A percentile compares a stretch with the other conserved stretches of the same genome.
phyloP scores from a whole-genome alignment of 1,284 basidiomycete species.

The Hemileia vastatrix region DNA sequence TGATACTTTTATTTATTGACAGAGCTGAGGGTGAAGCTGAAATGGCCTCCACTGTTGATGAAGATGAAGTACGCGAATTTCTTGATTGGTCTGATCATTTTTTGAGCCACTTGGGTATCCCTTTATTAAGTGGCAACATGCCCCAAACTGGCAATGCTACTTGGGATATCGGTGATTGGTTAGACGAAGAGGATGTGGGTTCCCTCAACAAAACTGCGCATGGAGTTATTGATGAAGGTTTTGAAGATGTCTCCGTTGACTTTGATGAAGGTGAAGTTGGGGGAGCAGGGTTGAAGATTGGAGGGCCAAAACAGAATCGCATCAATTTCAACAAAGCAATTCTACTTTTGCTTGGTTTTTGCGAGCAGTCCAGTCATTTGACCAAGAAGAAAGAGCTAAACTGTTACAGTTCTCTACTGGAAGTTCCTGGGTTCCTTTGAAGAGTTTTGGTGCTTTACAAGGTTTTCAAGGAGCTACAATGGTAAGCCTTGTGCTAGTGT shows the following conservation, averaged over 20 bases:
- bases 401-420: conserved; percentile 79
- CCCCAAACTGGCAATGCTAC: conserved; percentile 3
- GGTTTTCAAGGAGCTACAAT: conserved; percentile 18
- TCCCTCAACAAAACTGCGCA: conserved; percentile 13
- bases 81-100: too few species aligned
- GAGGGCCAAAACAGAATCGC: conserved; percentile 73
- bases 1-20: too few species aligned
- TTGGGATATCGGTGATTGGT: conserved; percentile 17
- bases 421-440: conserved; percentile 81
- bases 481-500: too few species aligned
- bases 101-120: too few species aligned
- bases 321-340: conserved; percentile 50
- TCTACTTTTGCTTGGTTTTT: conserved; percentile 98
- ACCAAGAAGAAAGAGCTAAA: conserved; percentile 89
- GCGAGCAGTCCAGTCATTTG: conserved; percentile 94
- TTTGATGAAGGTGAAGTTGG: conserved; percentile 20
- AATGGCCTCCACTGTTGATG: too few species aligned
- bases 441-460: conserved; percentile 52
- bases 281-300: conserved; percentile 98
- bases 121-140: conserved; percentile 2
- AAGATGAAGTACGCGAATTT: too few species aligned
- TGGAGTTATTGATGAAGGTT: conserved; percentile 15
- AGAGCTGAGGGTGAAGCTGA: too few species aligned
- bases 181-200: conserved; percentile 20
- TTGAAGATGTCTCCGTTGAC: conserved; percentile 16